Base-by-base conservation (phyloP, 148 eudicot genomes). In the Amaranthus palmeri region DNA sequence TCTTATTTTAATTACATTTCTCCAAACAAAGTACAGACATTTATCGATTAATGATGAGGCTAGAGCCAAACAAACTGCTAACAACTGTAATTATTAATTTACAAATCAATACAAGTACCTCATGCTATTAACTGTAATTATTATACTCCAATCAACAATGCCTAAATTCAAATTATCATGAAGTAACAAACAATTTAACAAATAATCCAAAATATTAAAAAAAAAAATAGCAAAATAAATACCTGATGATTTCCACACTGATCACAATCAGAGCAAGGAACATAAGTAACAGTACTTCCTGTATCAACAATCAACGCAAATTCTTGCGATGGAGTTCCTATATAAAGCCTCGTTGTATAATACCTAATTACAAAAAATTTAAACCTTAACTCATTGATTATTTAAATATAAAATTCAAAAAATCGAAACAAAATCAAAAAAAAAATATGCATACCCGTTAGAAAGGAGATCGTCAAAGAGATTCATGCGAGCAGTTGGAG, bases 231-330 rank as follows among this genome's bases (percentile, higher is more conserved):
- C 44, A 48, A 25, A 56, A 40, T 2, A 53, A 36, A 53, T 58
- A 95, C 99, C 96, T 89, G 93, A 81, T 95, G 99, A 71, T 79
- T 85, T 65, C 99, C 99, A 83, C 99, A 95, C 81, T 86, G 86
- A 76, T 86, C 86, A 81, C 99, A 95, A 0, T 91, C 78, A 64
- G 91, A 83, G 76, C 99, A 95, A 0, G 99, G 99, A 78, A 95
- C 99, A 68, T 91, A 95, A 6, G 99, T 95, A n/a, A 90, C 99
- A 40, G 99, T 86, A 67, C 99, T 95, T 36, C 99, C 99, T 4
- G 96, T 89, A 68, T 95, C 99, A 43, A 95, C 97, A 7, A 91
- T 95, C 61, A 95, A 86, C 40, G 97, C 93, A 69, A 95, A 95
- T 69, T 79, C 83, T 85, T 95, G 97, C n/a, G 92, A 83, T 13